These are phyloP conservation scores for Rhizoclosmatium sp. DNA, from an alignment of 192 early-diverging fungal species.

Conservation along the genomic window DNA sequence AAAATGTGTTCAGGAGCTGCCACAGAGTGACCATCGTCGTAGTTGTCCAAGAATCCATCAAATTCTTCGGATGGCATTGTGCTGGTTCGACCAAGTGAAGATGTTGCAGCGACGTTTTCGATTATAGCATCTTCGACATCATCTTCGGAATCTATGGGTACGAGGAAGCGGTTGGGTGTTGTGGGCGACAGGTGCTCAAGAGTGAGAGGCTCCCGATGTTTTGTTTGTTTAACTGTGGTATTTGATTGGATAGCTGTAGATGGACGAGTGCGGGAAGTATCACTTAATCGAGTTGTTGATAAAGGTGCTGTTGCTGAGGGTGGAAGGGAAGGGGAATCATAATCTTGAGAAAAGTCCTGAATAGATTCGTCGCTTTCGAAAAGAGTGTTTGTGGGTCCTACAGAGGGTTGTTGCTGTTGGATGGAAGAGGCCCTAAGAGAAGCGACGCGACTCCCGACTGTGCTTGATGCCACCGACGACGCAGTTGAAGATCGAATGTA, in stretches of 20 bases:
- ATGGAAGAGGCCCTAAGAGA: too few species aligned
- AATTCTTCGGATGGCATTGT: background rate
- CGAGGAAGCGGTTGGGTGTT: background rate
- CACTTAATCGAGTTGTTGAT: background rate
- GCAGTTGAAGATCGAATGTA: too few species aligned
- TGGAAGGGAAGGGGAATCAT: background rate
- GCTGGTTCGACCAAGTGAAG: background rate
- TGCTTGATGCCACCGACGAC: too few species aligned
- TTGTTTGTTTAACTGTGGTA: background rate
- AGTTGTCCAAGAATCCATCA: background rate
- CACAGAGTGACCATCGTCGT: background rate
- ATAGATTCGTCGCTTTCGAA: background rate
- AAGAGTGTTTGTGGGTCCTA: background rate
- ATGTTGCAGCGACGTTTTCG: background rate
- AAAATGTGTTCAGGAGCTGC: background rate
- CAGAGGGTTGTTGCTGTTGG: too few species aligned
- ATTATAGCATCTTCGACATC: background rate
- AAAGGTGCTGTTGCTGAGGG: background rate
- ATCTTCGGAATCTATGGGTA: background rate
- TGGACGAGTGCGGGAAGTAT: background rate
- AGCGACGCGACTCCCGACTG: too few species aligned
- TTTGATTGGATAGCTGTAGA: background rate
- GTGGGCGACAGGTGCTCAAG: background rate
- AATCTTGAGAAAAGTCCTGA: too few species aligned
- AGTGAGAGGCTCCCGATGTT: background rate